Evolutionary conservation across 495 filamentous ascomycete genomes (phyloP).

Genomic region (Aspergillus incahuasiensis): DNA sequence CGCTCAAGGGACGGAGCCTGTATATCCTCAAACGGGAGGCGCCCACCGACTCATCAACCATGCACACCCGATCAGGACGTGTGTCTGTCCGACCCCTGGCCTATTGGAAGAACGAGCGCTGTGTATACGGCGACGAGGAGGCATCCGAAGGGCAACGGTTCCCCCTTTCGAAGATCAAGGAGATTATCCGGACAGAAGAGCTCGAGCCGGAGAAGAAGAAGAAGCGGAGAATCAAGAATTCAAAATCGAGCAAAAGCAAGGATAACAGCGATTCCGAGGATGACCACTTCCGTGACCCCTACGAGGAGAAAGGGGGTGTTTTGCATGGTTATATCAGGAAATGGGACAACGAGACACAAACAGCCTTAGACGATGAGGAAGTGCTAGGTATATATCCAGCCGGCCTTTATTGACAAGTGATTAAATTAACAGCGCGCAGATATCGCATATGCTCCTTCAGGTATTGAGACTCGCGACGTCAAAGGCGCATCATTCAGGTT

Average conservation of each 20-base stretch:
- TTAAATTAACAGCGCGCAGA: slow-evolving; percentile 31
- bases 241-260: slow-evolving; percentile 33
- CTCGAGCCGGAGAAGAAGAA: slow-evolving; percentile 42
- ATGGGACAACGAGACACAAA: slow-evolving; percentile 50
- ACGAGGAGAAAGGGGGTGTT: slow-evolving; percentile 58
- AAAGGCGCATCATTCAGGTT: slow-evolving; percentile 73
- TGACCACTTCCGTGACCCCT: slow-evolving; percentile 47
- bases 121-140: slow-evolving; percentile 60
- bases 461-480: slow-evolving; percentile 72
- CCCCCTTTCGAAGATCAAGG: slow-evolving; percentile 62
- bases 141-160: slow-evolving; percentile 48
- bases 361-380: slow-evolving; percentile 53
- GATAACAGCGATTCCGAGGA: slow-evolving; percentile 43
- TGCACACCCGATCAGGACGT: slow-evolving; percentile 52
- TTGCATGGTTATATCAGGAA: slow-evolving; percentile 53
- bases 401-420: not conserved
- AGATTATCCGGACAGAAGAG: slow-evolving; percentile 69
- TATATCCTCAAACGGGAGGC: slow-evolving; percentile 68
- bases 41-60: slow-evolving; percentile 45
- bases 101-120: slow-evolving; percentile 80
- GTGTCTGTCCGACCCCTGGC: slow-evolving; percentile 68
- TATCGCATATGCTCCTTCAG: slow-evolving; percentile 69
- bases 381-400: slow-evolving; percentile 44
- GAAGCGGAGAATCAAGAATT: slow-evolving; percentile 32
- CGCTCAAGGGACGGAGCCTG: slow-evolving; percentile 55